Base-by-base conservation (phyloP, 768 basidiomycete genomes). In the Lactarius hengduanensis region DNA sequence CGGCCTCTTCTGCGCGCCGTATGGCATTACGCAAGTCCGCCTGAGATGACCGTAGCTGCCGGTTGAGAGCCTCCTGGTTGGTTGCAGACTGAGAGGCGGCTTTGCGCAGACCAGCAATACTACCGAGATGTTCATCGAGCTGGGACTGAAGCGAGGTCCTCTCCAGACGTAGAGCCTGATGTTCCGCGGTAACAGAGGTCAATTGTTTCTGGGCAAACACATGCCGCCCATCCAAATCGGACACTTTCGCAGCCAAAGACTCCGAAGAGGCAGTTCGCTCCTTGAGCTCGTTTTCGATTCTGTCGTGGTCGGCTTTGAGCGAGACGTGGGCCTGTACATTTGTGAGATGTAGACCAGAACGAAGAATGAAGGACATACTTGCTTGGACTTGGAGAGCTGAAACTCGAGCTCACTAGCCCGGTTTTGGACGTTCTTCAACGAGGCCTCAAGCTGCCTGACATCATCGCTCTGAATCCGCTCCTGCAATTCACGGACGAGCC, bases 401-500 rank as follows among this genome's bases (percentile, higher is more conserved):
- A 92, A 90, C 71, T 93, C 92, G 10, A 94, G 82, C 72, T 92
- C 91, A 66, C 91, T 91, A 5, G 89, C 89, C 62, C 88, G 88
- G 71, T 94, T 86, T 71, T 92, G 90, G 30, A 88, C 88, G 71
- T 92, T 87, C 73, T 87, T 88, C 57, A 94, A 77, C 9, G 88
- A 88, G 55, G 78, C 77, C 73, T 93, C 91, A 30, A 93, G 77
- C 53, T 82, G 82, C 69, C 92, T 92, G 18, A 87, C 86, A 50
- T 94, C 91, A 73, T 94, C 92, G 66, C 84, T 87, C 74, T 93
- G 86, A 26, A 94, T 87, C 69, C 91, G 89, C 67, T 93, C 92
- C 71, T 91, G 86, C 38, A 94, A 76, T 70, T 93, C 90, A 32
- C 85, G 86, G 30, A 88, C 80, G 62, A 83, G 80, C 55, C 85